These are phyloP conservation scores for Salix brachista DNA, from an alignment of 345 rosid species.

Conservation along the genomic window DNA sequence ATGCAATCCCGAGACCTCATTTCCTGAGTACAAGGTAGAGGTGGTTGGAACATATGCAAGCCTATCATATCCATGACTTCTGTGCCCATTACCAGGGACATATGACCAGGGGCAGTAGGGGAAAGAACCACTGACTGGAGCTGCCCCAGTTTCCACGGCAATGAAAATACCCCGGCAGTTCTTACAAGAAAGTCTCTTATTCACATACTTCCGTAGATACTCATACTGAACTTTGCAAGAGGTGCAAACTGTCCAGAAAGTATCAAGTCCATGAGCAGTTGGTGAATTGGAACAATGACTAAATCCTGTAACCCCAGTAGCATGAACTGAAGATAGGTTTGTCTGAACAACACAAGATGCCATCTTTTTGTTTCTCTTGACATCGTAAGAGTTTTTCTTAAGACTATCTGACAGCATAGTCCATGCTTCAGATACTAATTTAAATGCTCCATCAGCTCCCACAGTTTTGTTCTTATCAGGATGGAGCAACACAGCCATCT, in stretches of 20 bases:
- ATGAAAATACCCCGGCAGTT: slow-evolving; percentile 92
- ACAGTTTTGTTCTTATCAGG: slow-evolving; percentile 90
- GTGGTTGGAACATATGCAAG: slow-evolving; percentile 66
- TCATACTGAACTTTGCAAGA: slow-evolving; percentile 98
- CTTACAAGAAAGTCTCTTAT: slow-evolving; percentile 95
- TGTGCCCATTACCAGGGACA: slow-evolving; percentile 53
- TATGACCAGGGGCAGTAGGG: slow-evolving; percentile 60
- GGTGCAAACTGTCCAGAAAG: slow-evolving; percentile 98
- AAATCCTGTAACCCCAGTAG: slow-evolving; percentile 42
- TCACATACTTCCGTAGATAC: slow-evolving; percentile 91
- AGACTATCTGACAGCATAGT: slow-evolving; percentile 60
- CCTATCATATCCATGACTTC: slow-evolving; percentile 60
- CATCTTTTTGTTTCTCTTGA: slow-evolving; percentile 39
- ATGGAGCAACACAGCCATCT: slow-evolving; percentile 89
- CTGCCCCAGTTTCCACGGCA: slow-evolving; percentile 81
- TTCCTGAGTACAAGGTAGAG: slow-evolving; percentile 49
- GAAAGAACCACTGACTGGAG: slow-evolving; percentile 73
- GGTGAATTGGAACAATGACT: slow-evolving; percentile 50
- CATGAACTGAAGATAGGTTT: slow-evolving; percentile 41
- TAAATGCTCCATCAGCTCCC: slow-evolving; percentile 98
- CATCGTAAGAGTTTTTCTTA: slow-evolving; percentile 64
- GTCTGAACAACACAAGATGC: slow-evolving; percentile 35
- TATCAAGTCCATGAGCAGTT: slow-evolving; percentile 59
- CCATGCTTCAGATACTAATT: slow-evolving; percentile 95
- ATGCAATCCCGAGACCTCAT: slow-evolving; percentile 62